phyloP scores from a whole-genome alignment of 1,284 basidiomycete species.

The Ceratorhiza oryzae-sativae region DNA sequence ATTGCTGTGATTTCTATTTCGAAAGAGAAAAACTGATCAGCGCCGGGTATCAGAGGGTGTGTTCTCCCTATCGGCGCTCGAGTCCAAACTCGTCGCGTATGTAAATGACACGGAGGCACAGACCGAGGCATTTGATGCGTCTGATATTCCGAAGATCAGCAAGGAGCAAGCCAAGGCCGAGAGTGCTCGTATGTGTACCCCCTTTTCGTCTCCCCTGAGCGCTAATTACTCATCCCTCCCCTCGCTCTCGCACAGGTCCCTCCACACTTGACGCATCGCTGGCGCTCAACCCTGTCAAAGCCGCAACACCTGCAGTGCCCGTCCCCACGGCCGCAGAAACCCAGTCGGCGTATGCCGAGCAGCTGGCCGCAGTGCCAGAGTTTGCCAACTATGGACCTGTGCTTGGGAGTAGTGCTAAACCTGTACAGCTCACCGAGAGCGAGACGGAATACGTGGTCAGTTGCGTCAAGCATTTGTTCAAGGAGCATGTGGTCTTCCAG shows the following conservation, averaged over 20 bases:
- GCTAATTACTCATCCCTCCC: not conserved
- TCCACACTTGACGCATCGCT: constrained; percentile 84
- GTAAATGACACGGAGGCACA: constrained; percentile 80
- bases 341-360: constrained; percentile 84
- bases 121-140: constrained; percentile 76
- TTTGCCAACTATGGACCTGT: constrained; percentile 86
- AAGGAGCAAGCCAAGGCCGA: constrained; percentile 88
- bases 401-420: constrained; percentile 84
- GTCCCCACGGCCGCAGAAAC: constrained; percentile 76
- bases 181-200: constrained; percentile 69
- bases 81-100: constrained; percentile 87
- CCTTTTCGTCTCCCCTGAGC: constrained; percentile 1
- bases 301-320: constrained; percentile 63
- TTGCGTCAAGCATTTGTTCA: constrained; percentile 97
- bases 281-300: constrained; percentile 63
- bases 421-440: constrained; percentile 88
- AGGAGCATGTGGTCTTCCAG: constrained; percentile 96
- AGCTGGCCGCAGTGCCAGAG: constrained; percentile 87
- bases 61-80: constrained; percentile 85
- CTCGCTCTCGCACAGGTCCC: constrained; percentile 61
- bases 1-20: constrained; percentile 13
- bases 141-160: constrained; percentile 88
- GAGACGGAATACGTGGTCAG: constrained; percentile 99
- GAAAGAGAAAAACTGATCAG: not conserved
- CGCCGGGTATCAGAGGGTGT: constrained; percentile 72